Evolutionary conservation across 2,329 filamentous ascomycete genomes (phyloP).

Genomic region (Microdochium trichocladiopsis): DNA sequence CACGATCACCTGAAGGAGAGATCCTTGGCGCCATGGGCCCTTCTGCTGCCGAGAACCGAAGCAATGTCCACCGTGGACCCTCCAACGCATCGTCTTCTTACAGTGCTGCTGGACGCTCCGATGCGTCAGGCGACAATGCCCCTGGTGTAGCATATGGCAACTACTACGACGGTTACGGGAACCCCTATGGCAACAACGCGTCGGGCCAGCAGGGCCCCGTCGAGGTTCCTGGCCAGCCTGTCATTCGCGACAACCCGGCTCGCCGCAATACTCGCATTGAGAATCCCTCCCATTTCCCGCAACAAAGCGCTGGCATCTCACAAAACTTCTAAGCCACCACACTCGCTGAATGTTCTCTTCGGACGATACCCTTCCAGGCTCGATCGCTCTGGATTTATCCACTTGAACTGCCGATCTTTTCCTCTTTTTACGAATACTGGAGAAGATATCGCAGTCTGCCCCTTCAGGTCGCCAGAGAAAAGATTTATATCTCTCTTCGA

Average conservation of each 20-base stretch:
- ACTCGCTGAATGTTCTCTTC: neutral
- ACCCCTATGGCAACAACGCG: constrained; percentile 45
- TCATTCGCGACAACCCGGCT: constrained; percentile 90
- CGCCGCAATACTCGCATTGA: constrained; percentile 92
- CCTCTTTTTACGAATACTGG: too few species aligned
- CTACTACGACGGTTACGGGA: constrained; percentile 56
- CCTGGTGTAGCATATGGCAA: constrained; percentile 39
- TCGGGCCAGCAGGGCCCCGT: constrained; percentile 28
- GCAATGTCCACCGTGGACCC: constrained; percentile 76
- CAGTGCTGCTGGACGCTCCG: constrained; percentile 72
- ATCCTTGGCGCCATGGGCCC: constrained; percentile 79
- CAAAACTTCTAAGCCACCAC: constrained; percentile 75
- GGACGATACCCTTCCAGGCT: neutral
- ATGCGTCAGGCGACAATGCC: constrained; percentile 49
- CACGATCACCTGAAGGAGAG: constrained; percentile 64
- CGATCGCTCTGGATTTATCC: neutral
- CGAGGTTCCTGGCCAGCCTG: constrained; percentile 54
- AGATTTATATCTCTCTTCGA: too few species aligned
- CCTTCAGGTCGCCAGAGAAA: too few species aligned
- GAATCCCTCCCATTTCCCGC: constrained; percentile 79
- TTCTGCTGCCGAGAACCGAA: constrained; percentile 56
- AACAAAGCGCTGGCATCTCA: constrained; percentile 89
- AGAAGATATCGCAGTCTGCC: too few species aligned
- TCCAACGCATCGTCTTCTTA: constrained; percentile 97
- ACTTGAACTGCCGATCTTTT: neutral